These are phyloP conservation scores for Ustilago curta DNA, from an alignment of 1,284 basidiomycete genomes.

Conservation along the genomic window DNA sequence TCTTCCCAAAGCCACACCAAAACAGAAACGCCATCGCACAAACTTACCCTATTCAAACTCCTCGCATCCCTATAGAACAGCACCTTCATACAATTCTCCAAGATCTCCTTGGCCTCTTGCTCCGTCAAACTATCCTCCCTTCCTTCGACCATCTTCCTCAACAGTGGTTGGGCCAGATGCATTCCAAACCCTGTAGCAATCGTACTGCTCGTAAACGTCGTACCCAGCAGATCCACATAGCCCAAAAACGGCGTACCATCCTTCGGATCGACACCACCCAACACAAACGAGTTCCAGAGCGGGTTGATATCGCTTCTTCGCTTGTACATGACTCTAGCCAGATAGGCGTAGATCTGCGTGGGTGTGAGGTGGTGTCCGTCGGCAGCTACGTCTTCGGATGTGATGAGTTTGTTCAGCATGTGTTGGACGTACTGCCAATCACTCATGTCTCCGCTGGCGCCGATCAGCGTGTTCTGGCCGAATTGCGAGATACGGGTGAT, in stretches of 20 bases:
- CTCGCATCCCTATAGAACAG: constrained; percentile 97
- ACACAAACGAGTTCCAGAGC: constrained; percentile 92
- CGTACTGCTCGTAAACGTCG: constrained; percentile 92
- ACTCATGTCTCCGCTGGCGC: constrained; percentile 94
- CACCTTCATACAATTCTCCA: constrained; percentile 91
- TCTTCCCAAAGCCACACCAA: too few relatives aligned
- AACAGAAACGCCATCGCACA: too few relatives aligned
- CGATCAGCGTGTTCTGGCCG: constrained; percentile 83
- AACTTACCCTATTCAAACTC: constrained; percentile 81
- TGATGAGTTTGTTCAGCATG: constrained; percentile 69
- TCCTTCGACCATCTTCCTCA: constrained; percentile 90
- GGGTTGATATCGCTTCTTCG: constrained; percentile 90
- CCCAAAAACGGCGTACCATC: constrained; percentile 73
- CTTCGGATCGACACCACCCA: constrained; percentile 74
- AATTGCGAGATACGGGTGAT: constrained; percentile 87
- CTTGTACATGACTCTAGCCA: constrained; percentile 90
- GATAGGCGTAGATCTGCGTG: constrained; percentile 90
- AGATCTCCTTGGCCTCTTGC: constrained; percentile 81
- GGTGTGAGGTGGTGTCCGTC: constrained; percentile 90
- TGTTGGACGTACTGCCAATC: constrained; percentile 95
- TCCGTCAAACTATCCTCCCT: constrained; percentile 80
- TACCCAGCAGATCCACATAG: constrained; percentile 96
- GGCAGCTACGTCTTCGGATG: constrained; percentile 80
- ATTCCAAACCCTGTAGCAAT: constrained; percentile 97
- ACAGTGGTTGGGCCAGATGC: constrained; percentile 90